Conservation (phyloP, 495 filamentous ascomycete species). For the Podospora australis region DNA sequence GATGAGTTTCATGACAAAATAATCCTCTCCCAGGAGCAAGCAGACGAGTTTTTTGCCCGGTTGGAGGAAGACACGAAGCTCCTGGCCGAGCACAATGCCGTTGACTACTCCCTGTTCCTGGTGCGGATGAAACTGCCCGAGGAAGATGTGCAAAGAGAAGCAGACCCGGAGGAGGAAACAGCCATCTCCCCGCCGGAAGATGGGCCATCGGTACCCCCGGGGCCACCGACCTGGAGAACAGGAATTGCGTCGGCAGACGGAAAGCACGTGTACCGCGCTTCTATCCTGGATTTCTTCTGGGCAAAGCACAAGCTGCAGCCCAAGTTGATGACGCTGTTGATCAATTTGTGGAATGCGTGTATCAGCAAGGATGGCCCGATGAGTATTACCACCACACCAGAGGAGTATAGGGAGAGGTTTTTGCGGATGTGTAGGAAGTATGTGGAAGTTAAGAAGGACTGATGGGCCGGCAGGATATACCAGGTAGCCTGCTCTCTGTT, state of each 20-base stretch:
- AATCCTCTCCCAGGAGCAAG: constrained; percentile 42
- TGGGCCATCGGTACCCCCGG: constrained; percentile 26
- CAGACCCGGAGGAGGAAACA: constrained; percentile 12
- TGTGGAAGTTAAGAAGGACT: constrained; percentile 42
- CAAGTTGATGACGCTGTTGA: constrained; percentile 53
- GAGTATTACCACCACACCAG: constrained; percentile 61
- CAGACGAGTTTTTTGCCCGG: constrained; percentile 41
- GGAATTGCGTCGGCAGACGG: constrained; percentile 53
- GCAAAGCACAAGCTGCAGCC: constrained; percentile 59
- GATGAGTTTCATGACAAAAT: constrained; percentile 63
- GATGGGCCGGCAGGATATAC: background rate
- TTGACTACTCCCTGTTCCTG: constrained; percentile 66
- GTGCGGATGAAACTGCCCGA: constrained; percentile 41
- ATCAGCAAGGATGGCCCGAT: constrained; percentile 52
- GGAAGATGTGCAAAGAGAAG: constrained; percentile 14
- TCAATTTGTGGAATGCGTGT: constrained; percentile 55
- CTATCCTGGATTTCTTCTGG: constrained; percentile 67
- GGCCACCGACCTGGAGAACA: constrained; percentile 45
- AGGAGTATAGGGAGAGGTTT: constrained; percentile 61
- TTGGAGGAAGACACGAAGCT: constrained; percentile 55
- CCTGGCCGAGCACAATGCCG: constrained; percentile 51
- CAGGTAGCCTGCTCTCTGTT: background rate
- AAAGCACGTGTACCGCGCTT: constrained; percentile 56
- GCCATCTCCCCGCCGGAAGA: constrained; percentile 17
- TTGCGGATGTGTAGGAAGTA: constrained; percentile 52